A percentile compares a stretch with the other conserved stretches of the same genome.
phyloP scores from a whole-genome alignment of 352 stramenopile genomes.

The Phytophthora sp. region DNA sequence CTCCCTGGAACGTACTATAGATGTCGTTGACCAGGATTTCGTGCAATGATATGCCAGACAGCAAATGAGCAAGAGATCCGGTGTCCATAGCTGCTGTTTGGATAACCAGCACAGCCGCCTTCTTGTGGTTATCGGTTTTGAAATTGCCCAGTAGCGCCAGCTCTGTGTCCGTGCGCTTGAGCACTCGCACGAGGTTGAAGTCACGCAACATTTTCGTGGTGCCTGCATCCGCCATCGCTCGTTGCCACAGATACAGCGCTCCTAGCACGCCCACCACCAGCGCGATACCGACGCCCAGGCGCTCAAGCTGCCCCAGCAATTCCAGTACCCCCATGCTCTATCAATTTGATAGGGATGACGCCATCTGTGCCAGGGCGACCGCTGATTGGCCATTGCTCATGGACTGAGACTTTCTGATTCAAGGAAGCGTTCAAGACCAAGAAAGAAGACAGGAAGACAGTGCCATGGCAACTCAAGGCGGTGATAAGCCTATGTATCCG shows the following conservation, averaged over 20 bases:
- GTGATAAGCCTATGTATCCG: slow-evolving; percentile 33
- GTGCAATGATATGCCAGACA: slow-evolving; percentile 70
- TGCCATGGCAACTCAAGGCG: slow-evolving; percentile 21
- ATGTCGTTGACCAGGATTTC: slow-evolving; percentile 82
- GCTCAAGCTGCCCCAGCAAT: slow-evolving; percentile 32
- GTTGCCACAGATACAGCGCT: slow-evolving; percentile 42
- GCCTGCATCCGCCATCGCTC: slow-evolving; percentile 32
- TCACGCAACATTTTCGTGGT: slow-evolving; percentile 50
- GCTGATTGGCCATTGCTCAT: slow-evolving; percentile 23
- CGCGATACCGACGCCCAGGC: slow-evolving; percentile 33
- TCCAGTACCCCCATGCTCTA: slow-evolving; percentile 19
- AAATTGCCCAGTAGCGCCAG: slow-evolving; percentile 78
- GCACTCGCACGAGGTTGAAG: slow-evolving; percentile 68
- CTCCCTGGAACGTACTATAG: slow-evolving; percentile 79
- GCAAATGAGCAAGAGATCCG: slow-evolving; percentile 43
- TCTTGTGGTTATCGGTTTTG: slow-evolving; percentile 61
- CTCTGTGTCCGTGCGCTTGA: slow-evolving; percentile 72
- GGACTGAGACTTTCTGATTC: slow-evolving; percentile 22
- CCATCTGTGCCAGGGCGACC: neutral
- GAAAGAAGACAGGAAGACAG: neutral
- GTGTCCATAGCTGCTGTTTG: slow-evolving; percentile 68
- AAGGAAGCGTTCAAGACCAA: too few species aligned
- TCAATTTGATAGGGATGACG: slow-evolving; percentile 32
- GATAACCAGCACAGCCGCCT: slow-evolving; percentile 69
- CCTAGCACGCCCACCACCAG: slow-evolving; percentile 37